A percentile compares a stretch with the other conserved stretches of the same genome.
phyloP scores from a whole-genome alignment of 106 monocot species.

The Phalaenopsis equestris region DNA sequence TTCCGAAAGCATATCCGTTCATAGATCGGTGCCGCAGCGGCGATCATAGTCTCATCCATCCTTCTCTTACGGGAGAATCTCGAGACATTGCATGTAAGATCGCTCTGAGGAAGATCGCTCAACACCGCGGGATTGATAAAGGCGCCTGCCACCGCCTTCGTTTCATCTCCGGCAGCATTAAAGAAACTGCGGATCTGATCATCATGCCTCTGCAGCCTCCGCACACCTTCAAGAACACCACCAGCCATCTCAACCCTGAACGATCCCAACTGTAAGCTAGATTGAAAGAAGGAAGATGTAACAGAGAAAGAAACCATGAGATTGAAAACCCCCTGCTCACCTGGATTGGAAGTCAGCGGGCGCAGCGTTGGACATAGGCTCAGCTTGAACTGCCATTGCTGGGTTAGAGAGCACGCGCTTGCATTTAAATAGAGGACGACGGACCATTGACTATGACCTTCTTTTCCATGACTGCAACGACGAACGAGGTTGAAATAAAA shows the following conservation, averaged over 20 bases:
- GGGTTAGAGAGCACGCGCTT: neutral
- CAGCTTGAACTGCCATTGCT: constrained; percentile 44
- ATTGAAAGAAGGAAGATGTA: neutral
- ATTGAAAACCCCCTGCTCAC: constrained; percentile 4
- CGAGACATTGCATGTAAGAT: constrained; percentile 33
- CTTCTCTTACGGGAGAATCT: constrained; percentile 15
- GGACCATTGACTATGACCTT: no score
- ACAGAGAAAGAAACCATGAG: neutral
- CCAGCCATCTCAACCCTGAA: neutral
- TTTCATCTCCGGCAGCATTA: no score
- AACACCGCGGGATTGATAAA: constrained; percentile 1
- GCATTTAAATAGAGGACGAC: constrained; percentile 2
- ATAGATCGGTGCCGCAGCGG: neutral
- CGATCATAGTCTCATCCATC: no score
- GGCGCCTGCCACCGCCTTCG: neutral
- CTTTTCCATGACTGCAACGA: no score
- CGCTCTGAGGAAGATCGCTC: constrained; percentile 25
- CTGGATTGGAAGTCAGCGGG: constrained; percentile 18
- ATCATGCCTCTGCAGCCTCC: neutral
- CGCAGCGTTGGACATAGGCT: constrained; percentile 19
- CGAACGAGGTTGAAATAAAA: no score
- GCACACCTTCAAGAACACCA: constrained; percentile 3
- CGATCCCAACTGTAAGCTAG: no score
- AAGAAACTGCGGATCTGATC: neutral
- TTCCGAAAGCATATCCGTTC: no score